phyloP scores from a whole-genome alignment of 2,329 filamentous ascomycete genomes.

The Beauveria medogensis region DNA sequence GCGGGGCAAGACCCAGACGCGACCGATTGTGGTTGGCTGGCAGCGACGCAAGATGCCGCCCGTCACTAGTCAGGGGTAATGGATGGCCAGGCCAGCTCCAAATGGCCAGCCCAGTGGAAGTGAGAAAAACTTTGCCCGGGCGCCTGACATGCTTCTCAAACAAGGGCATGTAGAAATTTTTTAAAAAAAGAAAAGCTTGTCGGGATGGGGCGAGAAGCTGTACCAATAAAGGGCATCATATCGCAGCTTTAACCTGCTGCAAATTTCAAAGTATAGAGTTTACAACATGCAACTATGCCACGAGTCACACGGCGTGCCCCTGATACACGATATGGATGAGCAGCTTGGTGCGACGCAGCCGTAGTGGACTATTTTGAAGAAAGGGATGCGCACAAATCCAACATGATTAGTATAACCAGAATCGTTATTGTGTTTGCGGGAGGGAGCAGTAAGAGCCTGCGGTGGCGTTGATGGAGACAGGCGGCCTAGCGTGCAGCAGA shows the following conservation, averaged over 20 bases:
- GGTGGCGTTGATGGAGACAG: background rate
- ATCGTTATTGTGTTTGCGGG: too few relatives aligned
- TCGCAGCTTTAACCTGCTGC: too few relatives aligned
- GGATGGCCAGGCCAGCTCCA: background rate
- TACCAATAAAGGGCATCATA: background rate
- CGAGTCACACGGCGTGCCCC: too few relatives aligned
- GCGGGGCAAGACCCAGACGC: background rate
- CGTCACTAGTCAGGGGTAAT: conserved; percentile 8
- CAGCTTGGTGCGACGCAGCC: too few relatives aligned
- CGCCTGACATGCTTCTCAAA: background rate
- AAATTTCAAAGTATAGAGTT: too few relatives aligned
- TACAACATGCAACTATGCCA: too few relatives aligned
- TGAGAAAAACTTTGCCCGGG: conserved; percentile 1
- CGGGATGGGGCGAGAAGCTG: background rate
- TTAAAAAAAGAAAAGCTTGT: background rate
- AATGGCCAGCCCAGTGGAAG: background rate
- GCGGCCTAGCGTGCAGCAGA: background rate
- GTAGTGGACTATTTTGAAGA: too few relatives aligned
- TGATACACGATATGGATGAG: too few relatives aligned
- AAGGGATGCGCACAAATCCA: too few relatives aligned
- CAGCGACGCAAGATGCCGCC: background rate
- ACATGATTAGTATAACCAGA: too few relatives aligned
- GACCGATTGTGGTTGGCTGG: background rate
- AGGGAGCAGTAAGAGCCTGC: background rate
- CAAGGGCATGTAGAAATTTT: background rate